A percentile compares a stretch with the other conserved stretches of the same genome.
These are phyloP conservation scores for Globisporangium alternatum DNA, from an alignment of 352 stramenopile species.

Conservation along the genomic window DNA sequence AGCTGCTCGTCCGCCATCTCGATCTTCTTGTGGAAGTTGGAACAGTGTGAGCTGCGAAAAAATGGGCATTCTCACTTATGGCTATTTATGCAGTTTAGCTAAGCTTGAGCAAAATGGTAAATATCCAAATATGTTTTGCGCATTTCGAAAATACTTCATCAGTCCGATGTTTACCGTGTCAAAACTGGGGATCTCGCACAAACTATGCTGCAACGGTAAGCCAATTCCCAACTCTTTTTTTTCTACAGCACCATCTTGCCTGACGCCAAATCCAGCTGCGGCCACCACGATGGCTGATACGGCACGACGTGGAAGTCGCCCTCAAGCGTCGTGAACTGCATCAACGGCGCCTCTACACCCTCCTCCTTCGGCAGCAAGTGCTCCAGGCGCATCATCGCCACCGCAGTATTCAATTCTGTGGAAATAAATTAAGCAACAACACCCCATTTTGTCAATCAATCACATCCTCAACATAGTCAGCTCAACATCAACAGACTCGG, in stretches of 20 bases:
- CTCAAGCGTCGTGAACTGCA: slow-evolving; percentile 66
- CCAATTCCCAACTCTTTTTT: slow-evolving; percentile 9
- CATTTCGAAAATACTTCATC: neutral
- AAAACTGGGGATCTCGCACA: neutral
- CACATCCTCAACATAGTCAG: neutral
- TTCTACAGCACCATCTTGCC: slow-evolving; percentile 68
- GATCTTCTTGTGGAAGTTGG: slow-evolving; percentile 6
- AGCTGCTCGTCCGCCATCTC: slow-evolving; percentile 7
- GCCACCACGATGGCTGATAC: slow-evolving; percentile 78
- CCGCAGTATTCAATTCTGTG: slow-evolving; percentile 39
- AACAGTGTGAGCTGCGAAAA: neutral
- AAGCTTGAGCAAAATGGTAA: neutral
- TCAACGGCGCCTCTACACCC: slow-evolving; percentile 31
- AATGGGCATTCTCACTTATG: neutral
- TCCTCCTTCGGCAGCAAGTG: slow-evolving; percentile 50
- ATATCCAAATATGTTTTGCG: neutral
- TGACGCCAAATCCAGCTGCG: slow-evolving; percentile 56
- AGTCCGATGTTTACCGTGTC: neutral
- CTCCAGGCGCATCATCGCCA: slow-evolving; percentile 81
- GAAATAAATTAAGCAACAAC: neutral
- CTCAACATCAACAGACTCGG: neutral
- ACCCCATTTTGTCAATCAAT: neutral
- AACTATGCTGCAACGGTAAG: neutral
- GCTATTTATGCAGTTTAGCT: neutral
- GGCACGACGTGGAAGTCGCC: slow-evolving; percentile 67